Percentiles rank a stretch among this genome's conserved stretches.
phyloP scores from a whole-genome alignment of 1,284 basidiomycete genomes.

The Lentinula novae-zelandiae region DNA sequence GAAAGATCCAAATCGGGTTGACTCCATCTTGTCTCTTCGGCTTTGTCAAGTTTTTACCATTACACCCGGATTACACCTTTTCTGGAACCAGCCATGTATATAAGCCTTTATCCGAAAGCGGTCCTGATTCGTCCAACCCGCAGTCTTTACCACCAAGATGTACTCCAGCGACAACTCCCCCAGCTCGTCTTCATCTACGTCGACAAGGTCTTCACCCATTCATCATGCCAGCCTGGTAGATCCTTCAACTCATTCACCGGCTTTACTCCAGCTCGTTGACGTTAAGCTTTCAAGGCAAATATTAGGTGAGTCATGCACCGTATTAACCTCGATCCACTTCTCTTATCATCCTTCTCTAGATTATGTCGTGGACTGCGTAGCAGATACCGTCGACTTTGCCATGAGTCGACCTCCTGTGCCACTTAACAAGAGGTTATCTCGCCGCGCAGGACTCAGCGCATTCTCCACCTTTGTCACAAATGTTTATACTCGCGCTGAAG shows the following conservation, averaged over 20 bases:
- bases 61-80: not conserved
- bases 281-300: conserved; percentile 54
- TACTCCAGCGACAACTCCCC: not conserved
- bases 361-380: conserved; percentile 60
- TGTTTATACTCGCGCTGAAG: conserved; percentile 63
- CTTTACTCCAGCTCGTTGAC: conserved; percentile 59
- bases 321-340: not conserved
- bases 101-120: not conserved
- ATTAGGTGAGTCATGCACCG: conserved; percentile 46
- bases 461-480: conserved; percentile 60
- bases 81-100: not conserved
- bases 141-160: not conserved
- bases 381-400: conserved; percentile 70
- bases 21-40: not conserved
- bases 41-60: not conserved
- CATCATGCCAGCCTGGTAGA: conserved; percentile 65
- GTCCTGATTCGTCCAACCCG: not conserved
- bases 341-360: conserved; percentile 35
- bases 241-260: conserved; percentile 54
- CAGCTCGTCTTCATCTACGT: not conserved
- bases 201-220: conserved; percentile 30
- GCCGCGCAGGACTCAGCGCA: conserved; percentile 45
- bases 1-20: not conserved
- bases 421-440: conserved; percentile 40
- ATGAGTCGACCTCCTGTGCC: conserved; percentile 52